Evolutionary conservation across 2,329 filamentous ascomycete genomes (phyloP).

Genomic region (Colletotrichum lupini): DNA sequence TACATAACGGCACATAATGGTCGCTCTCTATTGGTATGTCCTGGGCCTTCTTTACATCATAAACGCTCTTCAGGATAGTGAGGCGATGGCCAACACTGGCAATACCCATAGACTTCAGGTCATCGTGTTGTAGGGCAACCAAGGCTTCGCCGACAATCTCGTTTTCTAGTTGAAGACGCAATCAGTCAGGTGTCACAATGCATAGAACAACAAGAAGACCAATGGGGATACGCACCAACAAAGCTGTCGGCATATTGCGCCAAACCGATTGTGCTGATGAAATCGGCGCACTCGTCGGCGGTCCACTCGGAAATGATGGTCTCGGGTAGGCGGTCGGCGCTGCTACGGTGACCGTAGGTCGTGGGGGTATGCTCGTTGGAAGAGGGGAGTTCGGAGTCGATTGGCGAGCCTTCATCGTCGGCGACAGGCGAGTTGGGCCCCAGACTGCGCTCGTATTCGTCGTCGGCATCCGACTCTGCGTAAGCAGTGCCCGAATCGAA

Average conservation of each 20-base stretch:
- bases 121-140: constrained; percentile 88
- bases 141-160: constrained; percentile 93
- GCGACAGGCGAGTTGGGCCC: constrained; percentile 75
- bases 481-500: constrained; percentile 77
- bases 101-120: constrained; percentile 95
- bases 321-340: constrained; percentile 75
- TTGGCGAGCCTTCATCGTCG: constrained; percentile 76
- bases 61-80: constrained; percentile 94
- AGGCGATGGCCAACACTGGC: constrained; percentile 92
- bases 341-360: constrained; percentile 75
- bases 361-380: constrained; percentile 82
- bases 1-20: constrained; percentile 94
- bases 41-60: constrained; percentile 95
- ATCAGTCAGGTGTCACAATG: not conserved
- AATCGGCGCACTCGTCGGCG: constrained; percentile 90
- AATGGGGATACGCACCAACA: constrained; percentile 71
- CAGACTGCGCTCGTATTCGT: constrained; percentile 83
- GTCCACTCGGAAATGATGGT: constrained; percentile 85
- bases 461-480: constrained; percentile 83
- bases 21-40: constrained; percentile 91
- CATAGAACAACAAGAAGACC: not conserved
- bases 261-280: constrained; percentile 82
- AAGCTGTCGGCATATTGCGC: constrained; percentile 86
- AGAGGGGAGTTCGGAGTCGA: constrained; percentile 77
- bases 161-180: constrained; percentile 72